Percentiles rank a stretch among this genome's conserved stretches.
Evolutionary conservation across 2,329 filamentous ascomycete genomes (phyloP).

Genomic region (Talaromyces pinophilus): DNA sequence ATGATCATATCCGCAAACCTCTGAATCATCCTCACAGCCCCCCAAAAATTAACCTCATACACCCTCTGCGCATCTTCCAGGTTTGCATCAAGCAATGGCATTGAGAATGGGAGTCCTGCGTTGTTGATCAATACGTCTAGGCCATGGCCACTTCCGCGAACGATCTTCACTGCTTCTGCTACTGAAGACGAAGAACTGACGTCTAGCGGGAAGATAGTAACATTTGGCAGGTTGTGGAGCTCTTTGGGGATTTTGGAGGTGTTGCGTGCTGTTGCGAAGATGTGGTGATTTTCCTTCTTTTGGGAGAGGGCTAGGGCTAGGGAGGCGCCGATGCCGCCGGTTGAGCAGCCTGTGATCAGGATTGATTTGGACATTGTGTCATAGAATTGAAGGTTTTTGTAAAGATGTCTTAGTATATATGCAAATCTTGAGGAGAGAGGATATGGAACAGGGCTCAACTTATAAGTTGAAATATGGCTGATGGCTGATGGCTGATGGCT

Average conservation of each 20-base stretch:
- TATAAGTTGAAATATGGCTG: not conserved
- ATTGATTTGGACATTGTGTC: not conserved
- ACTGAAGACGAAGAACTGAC: not conserved
- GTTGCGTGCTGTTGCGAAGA: not conserved
- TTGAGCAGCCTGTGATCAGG: not conserved
- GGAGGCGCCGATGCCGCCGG: not conserved
- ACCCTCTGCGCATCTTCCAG: not conserved
- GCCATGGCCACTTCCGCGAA: not conserved
- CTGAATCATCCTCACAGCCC: not conserved
- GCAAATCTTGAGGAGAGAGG: not conserved
- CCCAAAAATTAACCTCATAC: not conserved
- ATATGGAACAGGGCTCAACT: not conserved
- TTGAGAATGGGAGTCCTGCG: not conserved
- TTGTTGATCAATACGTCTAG: not conserved
- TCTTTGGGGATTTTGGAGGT: not conserved
- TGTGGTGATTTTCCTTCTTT: not conserved
- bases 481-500: not conserved
- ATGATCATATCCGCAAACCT: not conserved
- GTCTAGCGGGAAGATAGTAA: not conserved
- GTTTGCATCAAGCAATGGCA: not conserved
- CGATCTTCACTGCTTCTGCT: not conserved
- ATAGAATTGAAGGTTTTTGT: not conserved
- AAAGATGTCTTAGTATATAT: not conserved
- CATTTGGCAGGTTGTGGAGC: not conserved
- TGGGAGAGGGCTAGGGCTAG: not conserved